Base-by-base conservation (phyloP, 345 rosid genomes). In the Dipteronia sinensis region DNA sequence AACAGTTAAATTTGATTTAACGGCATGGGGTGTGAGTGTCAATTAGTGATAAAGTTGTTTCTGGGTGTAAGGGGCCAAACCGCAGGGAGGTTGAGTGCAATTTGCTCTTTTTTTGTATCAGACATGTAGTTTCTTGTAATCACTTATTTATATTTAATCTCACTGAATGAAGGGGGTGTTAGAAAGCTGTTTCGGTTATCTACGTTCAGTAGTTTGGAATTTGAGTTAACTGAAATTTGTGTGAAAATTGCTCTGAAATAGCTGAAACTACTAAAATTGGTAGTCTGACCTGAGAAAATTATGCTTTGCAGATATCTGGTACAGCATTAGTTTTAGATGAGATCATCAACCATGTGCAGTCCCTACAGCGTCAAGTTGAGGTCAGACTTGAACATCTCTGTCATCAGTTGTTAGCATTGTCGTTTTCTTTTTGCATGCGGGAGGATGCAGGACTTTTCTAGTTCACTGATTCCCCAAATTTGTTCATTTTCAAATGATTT, bases 321-420 rank as follows among this genome's bases (percentile, higher is more conserved):
- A 94, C 98, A 61, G 98, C 99, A 25, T 78, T 91, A 82, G 97
- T 97, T 75, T 82, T 97, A 72, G 99, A 94, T 85, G 98, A 97
- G 81, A 97, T 97, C 76, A 97, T 97, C 83, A 94, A 89, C 81
- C 99, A 97, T 68, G 98, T 97, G 53, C 98, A 94, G 77, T 91
- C 87, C 25, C 82, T 97, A 76, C 99, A 97, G 79, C 92, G 84
- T 68, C 97, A 97, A 87, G 99, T 97, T 82, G 99, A 97, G 99
- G 99, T 93, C 71, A 88, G 90, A 79, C 71, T 82, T 77, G 69
- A 82, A 71, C 74, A 49, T 65, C 71, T 70, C 40, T 8, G 34
- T 31, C 19, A 17, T 77, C 71, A 44, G 19, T 53, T 25, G 73
- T 73, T 59, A 25, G 38, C 31, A 65, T 22, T 44, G 17, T 23